Evolutionary conservation across 768 basidiomycete genomes (phyloP).

Genomic region (Boletus speciosus): DNA sequence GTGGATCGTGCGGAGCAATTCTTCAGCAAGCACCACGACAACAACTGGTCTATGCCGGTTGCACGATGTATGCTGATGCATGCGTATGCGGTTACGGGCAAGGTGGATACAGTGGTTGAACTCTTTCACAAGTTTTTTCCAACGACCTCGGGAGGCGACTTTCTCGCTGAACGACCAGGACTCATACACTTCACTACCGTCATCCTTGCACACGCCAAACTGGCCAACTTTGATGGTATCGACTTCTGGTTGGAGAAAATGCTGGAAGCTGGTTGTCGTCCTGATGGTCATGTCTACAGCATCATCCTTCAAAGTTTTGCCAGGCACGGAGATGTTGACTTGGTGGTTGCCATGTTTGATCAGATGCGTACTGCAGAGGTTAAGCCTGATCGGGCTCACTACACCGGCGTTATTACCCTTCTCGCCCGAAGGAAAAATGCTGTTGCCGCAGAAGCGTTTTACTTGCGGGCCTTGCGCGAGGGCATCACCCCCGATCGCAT

Average conservation of each 20-base stretch:
- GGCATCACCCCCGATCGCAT: constrained; percentile 59
- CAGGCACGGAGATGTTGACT: constrained; percentile 49
- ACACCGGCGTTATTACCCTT: constrained; percentile 64
- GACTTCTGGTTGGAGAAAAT: constrained; percentile 54
- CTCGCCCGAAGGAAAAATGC: constrained; percentile 62
- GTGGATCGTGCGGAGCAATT: constrained; percentile 39
- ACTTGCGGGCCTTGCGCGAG: constrained; percentile 57
- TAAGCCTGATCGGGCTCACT: constrained; percentile 48
- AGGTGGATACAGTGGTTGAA: constrained; percentile 37
- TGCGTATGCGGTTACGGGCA: constrained; percentile 48
- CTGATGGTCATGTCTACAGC: constrained; percentile 56
- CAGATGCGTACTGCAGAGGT: constrained; percentile 58
- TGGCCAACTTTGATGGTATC: constrained; percentile 46
- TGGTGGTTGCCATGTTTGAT: constrained; percentile 47
- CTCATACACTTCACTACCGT: constrained; percentile 53
- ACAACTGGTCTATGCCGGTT: constrained; percentile 21
- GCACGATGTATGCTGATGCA: constrained; percentile 51
- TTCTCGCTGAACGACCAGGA: constrained; percentile 37
- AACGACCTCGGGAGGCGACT: constrained; percentile 22
- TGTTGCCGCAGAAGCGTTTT: constrained; percentile 62
- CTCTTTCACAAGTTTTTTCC: constrained; percentile 60
- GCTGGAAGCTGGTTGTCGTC: constrained; percentile 44
- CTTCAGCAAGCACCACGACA: constrained; percentile 36
- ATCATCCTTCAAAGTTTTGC: constrained; percentile 59
- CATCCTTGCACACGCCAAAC: constrained; percentile 50